Evolutionary conservation across 768 basidiomycete genomes (phyloP), one percentile per base, ranked within the genome.

Genomic region (Auriculariales sp.): DNA sequence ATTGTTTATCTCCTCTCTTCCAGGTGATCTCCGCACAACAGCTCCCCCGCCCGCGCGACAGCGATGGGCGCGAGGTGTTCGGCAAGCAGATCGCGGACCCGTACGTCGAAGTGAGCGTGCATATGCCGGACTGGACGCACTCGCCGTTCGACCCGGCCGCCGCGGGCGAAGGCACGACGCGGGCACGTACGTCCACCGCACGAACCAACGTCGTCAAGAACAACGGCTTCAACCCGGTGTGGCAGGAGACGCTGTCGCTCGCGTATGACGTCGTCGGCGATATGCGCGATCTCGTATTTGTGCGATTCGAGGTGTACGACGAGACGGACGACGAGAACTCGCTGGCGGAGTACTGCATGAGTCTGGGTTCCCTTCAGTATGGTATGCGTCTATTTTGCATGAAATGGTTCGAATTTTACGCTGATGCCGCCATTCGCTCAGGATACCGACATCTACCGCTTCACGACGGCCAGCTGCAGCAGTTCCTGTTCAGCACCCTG

Each of bases 171-270:
- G 54, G 62, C 4, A 57, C 68, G 3, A 49, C 50, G 2, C 22
- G 53, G 4, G 68, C 71, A 27, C 68, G 72, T 19, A 69, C 73
- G 4, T 62, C 81, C n/a, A 70, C 71, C 3, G 62, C 62, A 49
- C 71, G 74, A 35, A 94, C 89, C 3, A 66, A 64, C 19, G 67
- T 73, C 0, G 77, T 93, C 49, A 79, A 77, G 64, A 83, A 88
- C 61, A 93, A 93, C 59, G 89, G 92, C 0, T 92, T 94, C 68
- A 95, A 95, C 62, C 94, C 94, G 0, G 66, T 77, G 2, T 97
- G 92, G 87, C 73, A 88, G 54, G 78, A 91, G 57, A 61, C 62
- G 32, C 64, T 92, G 24, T 63, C 65, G 17, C 62, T 93, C 19
- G 79, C 81, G n/a, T 92, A 92, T 58, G 77, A 79, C 47, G 80